These are phyloP conservation scores for Lagenidium giganteum DNA, from an alignment of 352 stramenopile genomes.

Conservation along the genomic window DNA sequence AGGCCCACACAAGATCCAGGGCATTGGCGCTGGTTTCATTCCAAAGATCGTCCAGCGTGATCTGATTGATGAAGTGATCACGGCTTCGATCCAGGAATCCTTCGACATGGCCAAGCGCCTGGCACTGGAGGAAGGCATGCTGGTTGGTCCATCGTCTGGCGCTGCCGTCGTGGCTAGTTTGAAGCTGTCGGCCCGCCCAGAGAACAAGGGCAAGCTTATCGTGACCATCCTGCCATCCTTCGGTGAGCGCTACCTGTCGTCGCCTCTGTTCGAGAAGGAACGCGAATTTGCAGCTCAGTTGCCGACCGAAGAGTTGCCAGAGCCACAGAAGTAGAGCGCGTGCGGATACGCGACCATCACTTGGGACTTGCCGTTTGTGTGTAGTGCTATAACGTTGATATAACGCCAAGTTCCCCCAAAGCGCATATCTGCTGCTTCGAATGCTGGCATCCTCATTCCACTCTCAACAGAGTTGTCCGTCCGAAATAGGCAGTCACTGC, in stretches of 20 bases:
- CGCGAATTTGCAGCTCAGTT: constrained; percentile 53
- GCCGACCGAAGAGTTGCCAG: constrained; percentile 32
- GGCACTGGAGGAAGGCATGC: constrained; percentile 66
- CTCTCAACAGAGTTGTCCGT: too few relatives aligned
- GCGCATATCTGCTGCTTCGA: too few relatives aligned
- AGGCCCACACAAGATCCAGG: constrained; percentile 76
- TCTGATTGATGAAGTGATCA: constrained; percentile 83
- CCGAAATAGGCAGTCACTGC: too few relatives aligned
- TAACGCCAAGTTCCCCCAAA: too few relatives aligned
- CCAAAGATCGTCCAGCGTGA: constrained; percentile 56
- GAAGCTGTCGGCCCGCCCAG: constrained; percentile 58
- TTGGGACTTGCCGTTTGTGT: too few relatives aligned
- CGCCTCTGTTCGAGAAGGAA: constrained; percentile 65
- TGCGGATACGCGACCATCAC: too few relatives aligned
- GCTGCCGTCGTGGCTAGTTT: constrained; percentile 71
- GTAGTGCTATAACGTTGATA: too few relatives aligned
- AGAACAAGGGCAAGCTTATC: constrained; percentile 77
- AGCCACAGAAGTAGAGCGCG: too few relatives aligned
- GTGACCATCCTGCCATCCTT: constrained; percentile 84
- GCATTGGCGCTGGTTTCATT: constrained; percentile 69
- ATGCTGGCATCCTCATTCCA: too few relatives aligned
- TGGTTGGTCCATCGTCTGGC: constrained; percentile 73
- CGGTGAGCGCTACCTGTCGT: constrained; percentile 79
- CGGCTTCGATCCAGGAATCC: constrained; percentile 51
- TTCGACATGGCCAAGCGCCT: constrained; percentile 81